Base-by-base conservation (phyloP, 2,329 filamentous ascomycete species). In the Arthrinium puccinioides region DNA sequence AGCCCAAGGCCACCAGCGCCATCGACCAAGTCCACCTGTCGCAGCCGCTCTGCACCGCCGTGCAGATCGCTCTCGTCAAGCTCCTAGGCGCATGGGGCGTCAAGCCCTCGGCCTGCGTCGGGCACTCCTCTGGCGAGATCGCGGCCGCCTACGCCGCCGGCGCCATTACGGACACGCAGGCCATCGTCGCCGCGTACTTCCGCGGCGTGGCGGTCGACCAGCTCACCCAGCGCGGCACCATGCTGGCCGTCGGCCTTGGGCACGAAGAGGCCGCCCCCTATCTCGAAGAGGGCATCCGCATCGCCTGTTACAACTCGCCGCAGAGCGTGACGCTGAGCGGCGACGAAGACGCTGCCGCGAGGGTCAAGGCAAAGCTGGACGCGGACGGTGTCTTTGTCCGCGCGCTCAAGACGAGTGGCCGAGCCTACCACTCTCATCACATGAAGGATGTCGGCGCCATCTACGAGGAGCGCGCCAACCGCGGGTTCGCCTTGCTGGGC, bases 31-130 rank as follows among this genome's bases (percentile, higher is more conserved):
- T 56, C 2, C 28, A 48, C 9, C 37, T 52, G 8, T 47, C 50
- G 2, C 59, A 64, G 39, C 43, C 57, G 0, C 43, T 47, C 2
- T 53, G 56, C 29, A 57, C 52, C 2, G 57, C 49, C 4, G 35
- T 62, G 1, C 57, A 65, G 37, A 51, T 63, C 13, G 61, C 52
- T 5, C 37, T 64, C 3, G 52, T 62, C 5, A 50, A 59, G 13
- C 36, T 62, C 1, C 54, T 63, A 15, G 42, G 40, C 3, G 49
- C 49, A 1, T 55, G 53, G 43, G 50, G 49, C 5, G 37, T 64
- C 6, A 38, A 44, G 9, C 57, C 61, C 4, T 37, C 42, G 4
- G 51, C 57, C 32, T 65, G 69, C 21, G 65, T 55, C 2, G 61
- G 63, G 6, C 54, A 64, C 24, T 57, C 53, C 1, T 54, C 51